Base-by-base conservation (phyloP, 2,329 filamentous ascomycete species). In the Fusarium staphyleae region DNA sequence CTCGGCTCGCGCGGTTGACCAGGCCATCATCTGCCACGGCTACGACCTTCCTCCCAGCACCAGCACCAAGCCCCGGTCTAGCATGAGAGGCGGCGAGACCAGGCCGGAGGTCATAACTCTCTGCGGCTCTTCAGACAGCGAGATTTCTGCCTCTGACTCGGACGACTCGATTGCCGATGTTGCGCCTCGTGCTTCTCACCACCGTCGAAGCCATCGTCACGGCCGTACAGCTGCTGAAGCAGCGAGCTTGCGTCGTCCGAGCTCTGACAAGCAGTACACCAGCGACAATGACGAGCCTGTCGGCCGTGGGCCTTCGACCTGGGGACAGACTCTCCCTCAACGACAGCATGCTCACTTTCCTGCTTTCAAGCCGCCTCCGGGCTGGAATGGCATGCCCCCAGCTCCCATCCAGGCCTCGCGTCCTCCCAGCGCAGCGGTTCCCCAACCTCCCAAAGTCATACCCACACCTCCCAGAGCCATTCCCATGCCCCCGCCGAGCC, bases 1-100 rank as follows among this genome's bases (percentile, higher is more conserved):
- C 53, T 74, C 74, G 9, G 74, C 75, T n/a, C 71, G 73, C 34
- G 72, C 70, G n/a, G 70, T 75, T 34, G 57, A 69, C 50, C 54
- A 57, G 36, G 60, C 57, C 58, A 67, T 74, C 46, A 33, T 52
- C n/a, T 62, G 63, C 18, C 69, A 73, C 39, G 75, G 74, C 39
- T 76, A 72, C 42, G 68, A 59, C 18, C 55, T 62, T 11, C 51
- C 57, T 16, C 60, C 63, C 8, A 47, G 49, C 19, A 33, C 55
- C 30, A 51, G 43, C 37, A 34, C 42, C 41, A 57, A 52, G 32
- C 11, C 19, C 9, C 26, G 41, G 10, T 39, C 43, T 39, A 53
- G 51, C 29, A 53, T 55, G 44, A 57, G 49, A 36, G 43, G 54
- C 34, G 52, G 42, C 18, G 40, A 54, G 22, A 44, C 45, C 30